Percentiles rank a stretch among this genome's conserved stretches.
Evolutionary conservation across 306 rosid species (phyloP).

Genomic region (Lupinus albus): DNA sequence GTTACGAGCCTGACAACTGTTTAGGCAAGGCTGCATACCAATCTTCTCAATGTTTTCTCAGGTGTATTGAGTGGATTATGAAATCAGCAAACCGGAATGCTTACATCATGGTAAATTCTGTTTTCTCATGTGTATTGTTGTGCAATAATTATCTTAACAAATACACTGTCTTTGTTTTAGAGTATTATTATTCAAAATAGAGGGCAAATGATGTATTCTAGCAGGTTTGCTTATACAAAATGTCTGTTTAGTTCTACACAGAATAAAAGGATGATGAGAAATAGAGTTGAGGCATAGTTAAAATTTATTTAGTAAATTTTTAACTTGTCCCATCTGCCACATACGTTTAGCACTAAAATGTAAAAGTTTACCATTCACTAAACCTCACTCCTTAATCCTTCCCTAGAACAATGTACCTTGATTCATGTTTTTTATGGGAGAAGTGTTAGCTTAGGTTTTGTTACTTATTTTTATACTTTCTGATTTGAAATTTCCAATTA

Average conservation of each 20-base stretch:
- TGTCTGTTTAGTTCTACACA: background rate
- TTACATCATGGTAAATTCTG: slow-evolving; percentile 78
- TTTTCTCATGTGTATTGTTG: slow-evolving; percentile 19
- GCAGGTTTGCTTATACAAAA: background rate
- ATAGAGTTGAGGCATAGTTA: background rate
- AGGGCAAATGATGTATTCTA: background rate
- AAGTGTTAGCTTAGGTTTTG: background rate
- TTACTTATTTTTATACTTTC: background rate
- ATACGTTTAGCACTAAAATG: background rate
- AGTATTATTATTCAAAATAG: slow-evolving; percentile 3
- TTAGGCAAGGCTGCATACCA: slow-evolving; percentile 66
- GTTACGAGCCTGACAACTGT: slow-evolving; percentile 59
- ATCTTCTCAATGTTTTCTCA: slow-evolving; percentile 62
- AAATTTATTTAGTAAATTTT: background rate
- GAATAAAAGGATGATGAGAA: background rate
- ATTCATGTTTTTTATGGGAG: background rate
- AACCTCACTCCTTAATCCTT: background rate
- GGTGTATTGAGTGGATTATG: slow-evolving; percentile 84
- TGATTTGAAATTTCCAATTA: slow-evolving; percentile 15
- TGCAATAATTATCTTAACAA: slow-evolving; percentile 2
- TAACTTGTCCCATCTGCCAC: background rate
- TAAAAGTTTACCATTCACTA: background rate
- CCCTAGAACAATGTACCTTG: background rate
- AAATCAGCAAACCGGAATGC: slow-evolving; percentile 94
- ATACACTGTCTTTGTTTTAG: background rate